phyloP scores from a whole-genome alignment of 2,329 filamentous ascomycete genomes.

The Ceratocystis papillata region DNA sequence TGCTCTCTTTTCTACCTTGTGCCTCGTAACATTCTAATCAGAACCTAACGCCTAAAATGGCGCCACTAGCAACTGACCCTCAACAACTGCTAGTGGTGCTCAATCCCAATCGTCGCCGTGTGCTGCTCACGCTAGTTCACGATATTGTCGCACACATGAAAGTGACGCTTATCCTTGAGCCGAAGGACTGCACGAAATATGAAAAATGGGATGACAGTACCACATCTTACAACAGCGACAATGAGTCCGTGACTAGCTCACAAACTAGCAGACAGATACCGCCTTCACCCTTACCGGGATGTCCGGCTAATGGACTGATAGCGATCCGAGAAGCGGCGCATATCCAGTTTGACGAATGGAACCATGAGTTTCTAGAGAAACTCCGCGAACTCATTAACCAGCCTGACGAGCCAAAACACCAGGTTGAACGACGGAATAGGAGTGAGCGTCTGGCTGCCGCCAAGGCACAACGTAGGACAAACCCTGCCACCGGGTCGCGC shows the following conservation, averaged over 20 bases:
- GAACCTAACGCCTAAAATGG: conserved; percentile 34
- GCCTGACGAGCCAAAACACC: conserved; percentile 35
- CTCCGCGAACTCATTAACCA: conserved; percentile 18
- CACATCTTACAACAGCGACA: conserved; percentile 22
- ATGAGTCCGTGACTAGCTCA: not conserved
- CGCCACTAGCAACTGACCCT: conserved; percentile 44
- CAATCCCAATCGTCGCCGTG: conserved; percentile 42
- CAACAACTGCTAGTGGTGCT: conserved; percentile 46
- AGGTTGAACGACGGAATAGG: conserved; percentile 39
- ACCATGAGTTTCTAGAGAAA: conserved; percentile 20
- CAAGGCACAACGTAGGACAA: conserved; percentile 25
- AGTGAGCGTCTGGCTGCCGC: conserved; percentile 32
- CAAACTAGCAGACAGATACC: not conserved
- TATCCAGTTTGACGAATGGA: conserved; percentile 23
- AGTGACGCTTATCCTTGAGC: conserved; percentile 36
- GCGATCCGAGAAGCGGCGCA: conserved; percentile 17
- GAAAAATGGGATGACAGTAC: conserved; percentile 22
- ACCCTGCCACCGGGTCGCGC: conserved; percentile 31
- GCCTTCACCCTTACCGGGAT: conserved; percentile 16
- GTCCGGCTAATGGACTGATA: conserved; percentile 24
- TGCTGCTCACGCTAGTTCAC: conserved; percentile 40
- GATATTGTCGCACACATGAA: conserved; percentile 47
- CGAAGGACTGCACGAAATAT: conserved; percentile 19
- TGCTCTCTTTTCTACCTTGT: not conserved
- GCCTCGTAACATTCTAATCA: conserved; percentile 1